phyloP scores from a whole-genome alignment of 1,284 basidiomycete genomes.

The Veloboletus limbatus region DNA sequence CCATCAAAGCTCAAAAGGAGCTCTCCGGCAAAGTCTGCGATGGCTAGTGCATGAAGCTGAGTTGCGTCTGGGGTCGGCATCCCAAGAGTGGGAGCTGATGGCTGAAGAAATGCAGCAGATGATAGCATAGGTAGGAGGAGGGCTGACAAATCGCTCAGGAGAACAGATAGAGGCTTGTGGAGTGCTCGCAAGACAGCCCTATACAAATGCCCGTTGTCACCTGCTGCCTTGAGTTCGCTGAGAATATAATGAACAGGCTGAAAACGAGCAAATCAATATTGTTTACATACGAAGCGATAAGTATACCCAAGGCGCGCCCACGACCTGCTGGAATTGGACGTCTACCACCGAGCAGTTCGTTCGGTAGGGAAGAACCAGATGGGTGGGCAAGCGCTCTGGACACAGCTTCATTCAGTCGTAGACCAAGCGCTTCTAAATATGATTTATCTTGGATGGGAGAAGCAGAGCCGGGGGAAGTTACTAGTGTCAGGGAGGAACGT shows the following conservation, averaged over 20 bases:
- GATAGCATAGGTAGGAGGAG: slow-evolving; percentile 63
- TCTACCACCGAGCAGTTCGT: slow-evolving; percentile 57
- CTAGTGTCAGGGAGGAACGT: slow-evolving; percentile 41
- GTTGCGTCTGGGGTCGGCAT: slow-evolving; percentile 56
- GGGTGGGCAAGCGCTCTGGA: slow-evolving; percentile 70
- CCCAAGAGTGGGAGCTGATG: slow-evolving; percentile 50
- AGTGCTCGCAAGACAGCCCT: slow-evolving; percentile 69
- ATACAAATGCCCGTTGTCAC: slow-evolving; percentile 60
- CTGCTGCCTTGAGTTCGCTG: slow-evolving; percentile 66
- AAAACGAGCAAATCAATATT: slow-evolving; percentile 9
- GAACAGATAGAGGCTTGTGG: slow-evolving; percentile 71
- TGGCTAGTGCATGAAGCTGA: slow-evolving; percentile 65
- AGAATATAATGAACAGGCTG: slow-evolving; percentile 9
- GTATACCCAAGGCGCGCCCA: slow-evolving; percentile 58
- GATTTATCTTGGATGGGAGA: slow-evolving; percentile 70
- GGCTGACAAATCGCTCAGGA: slow-evolving; percentile 65
- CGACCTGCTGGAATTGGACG: slow-evolving; percentile 68
- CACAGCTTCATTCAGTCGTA: slow-evolving; percentile 78
- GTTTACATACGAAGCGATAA: slow-evolving; percentile 65
- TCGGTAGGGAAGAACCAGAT: slow-evolving; percentile 44
- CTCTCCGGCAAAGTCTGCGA: slow-evolving; percentile 68
- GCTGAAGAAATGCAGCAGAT: slow-evolving; percentile 55
- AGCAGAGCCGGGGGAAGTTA: slow-evolving; percentile 38
- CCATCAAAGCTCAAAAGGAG: slow-evolving; percentile 67
- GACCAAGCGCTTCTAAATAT: slow-evolving; percentile 69